A percentile compares a stretch with the other conserved stretches of the same genome.
These are phyloP conservation scores for Xerocomellus amylosporus DNA, from an alignment of 768 basidiomycete species.

Conservation along the genomic window DNA sequence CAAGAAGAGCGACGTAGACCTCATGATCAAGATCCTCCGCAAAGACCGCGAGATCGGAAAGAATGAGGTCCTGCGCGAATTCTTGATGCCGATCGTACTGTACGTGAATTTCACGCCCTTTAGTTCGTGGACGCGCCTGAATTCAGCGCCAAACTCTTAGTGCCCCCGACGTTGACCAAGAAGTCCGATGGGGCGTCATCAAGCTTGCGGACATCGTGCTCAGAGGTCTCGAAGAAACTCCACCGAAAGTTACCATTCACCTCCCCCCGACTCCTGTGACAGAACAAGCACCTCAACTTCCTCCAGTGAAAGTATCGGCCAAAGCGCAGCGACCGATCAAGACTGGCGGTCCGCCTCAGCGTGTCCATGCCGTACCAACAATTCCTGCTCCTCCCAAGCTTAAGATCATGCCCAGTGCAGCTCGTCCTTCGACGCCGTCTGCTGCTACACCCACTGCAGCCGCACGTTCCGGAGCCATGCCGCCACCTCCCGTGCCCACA, in stretches of 20 bases:
- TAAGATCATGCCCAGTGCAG: slow-evolving; percentile 38
- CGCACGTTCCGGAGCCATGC: slow-evolving; percentile 21
- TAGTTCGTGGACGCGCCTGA: neutral
- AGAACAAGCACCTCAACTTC: slow-evolving; percentile 57
- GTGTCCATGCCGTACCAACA: slow-evolving; percentile 28
- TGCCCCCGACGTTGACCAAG: slow-evolving; percentile 73
- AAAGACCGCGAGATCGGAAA: slow-evolving; percentile 85
- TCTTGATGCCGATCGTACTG: slow-evolving; percentile 80
- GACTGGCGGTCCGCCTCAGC: slow-evolving; percentile 33
- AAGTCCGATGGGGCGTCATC: slow-evolving; percentile 87
- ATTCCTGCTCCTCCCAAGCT: slow-evolving; percentile 50
- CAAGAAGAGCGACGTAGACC: slow-evolving; percentile 80
- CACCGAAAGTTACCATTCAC: slow-evolving; percentile 85
- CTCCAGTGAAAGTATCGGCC: slow-evolving; percentile 48
- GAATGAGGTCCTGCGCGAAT: slow-evolving; percentile 74
- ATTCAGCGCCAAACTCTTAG: slow-evolving; percentile 36
- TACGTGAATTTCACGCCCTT: slow-evolving; percentile 38
- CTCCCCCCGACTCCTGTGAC: slow-evolving; percentile 69
- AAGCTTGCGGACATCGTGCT: slow-evolving; percentile 90
- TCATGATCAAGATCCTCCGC: slow-evolving; percentile 81
- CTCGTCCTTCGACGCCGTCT: slow-evolving; percentile 18
- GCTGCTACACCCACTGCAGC: slow-evolving; percentile 7
- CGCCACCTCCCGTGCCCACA: slow-evolving; percentile 29
- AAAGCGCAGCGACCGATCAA: slow-evolving; percentile 39
- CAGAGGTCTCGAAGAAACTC: slow-evolving; percentile 74